Evolutionary conservation across 108 stramenopile genomes (phyloP).

Genomic region (Ochromonas danica): DNA sequence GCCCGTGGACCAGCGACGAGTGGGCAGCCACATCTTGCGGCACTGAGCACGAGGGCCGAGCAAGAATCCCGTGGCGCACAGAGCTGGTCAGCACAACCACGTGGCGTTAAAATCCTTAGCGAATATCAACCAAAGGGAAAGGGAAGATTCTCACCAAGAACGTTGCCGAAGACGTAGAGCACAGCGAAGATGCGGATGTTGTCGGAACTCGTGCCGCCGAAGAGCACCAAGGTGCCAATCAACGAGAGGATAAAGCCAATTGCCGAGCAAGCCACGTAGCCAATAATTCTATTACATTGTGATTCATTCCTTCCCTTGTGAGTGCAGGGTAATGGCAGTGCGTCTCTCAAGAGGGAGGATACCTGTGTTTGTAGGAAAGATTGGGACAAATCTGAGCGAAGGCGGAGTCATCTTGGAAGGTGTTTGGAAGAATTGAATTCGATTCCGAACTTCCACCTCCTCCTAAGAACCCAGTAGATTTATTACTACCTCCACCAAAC

Average conservation of each 20-base stretch:
- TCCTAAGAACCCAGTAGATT: too few relatives aligned
- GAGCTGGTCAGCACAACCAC: background rate
- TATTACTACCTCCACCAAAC: background rate
- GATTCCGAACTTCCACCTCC: background rate
- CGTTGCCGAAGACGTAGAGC: conserved; percentile 55
- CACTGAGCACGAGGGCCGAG: conserved; percentile 34
- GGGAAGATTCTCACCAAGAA: background rate
- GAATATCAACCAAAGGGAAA: background rate
- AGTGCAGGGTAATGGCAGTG: background rate
- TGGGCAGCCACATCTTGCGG: conserved; percentile 28
- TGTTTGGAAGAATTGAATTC: background rate
- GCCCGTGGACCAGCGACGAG: conserved; percentile 25
- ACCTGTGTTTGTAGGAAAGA: background rate
- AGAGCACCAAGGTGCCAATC: conserved; percentile 27
- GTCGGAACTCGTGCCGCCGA: conserved; percentile 19
- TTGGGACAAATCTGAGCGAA: background rate
- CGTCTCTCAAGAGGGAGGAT: background rate
- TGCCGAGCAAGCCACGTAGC: conserved; percentile 44
- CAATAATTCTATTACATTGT: conserved; percentile 39
- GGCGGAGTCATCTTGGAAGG: conserved; percentile 19
- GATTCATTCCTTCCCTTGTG: background rate
- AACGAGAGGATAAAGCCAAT: conserved; percentile 59
- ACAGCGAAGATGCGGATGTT: conserved; percentile 48
- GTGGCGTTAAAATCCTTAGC: background rate
- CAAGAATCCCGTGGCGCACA: conserved; percentile 39